Base-by-base conservation (phyloP, 148 eudicot species). In the Tetragonia tetragonoides region DNA sequence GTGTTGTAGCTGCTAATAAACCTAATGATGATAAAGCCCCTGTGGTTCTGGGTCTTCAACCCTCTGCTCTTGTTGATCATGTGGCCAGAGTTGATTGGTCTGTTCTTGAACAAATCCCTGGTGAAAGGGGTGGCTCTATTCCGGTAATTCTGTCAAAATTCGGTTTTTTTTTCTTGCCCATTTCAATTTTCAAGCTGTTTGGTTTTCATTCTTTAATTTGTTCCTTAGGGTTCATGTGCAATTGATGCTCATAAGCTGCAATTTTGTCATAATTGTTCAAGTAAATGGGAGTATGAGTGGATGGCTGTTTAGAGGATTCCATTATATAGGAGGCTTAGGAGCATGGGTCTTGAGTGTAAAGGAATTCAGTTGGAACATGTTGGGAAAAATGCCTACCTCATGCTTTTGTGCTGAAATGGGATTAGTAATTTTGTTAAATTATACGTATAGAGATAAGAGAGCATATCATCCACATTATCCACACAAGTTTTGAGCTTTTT, bases 91-190 rank as follows among this genome's bases (percentile, higher is more conserved):
- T 93, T 75, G 96, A 93, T 88, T 86, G 82, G 81, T 90, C 99
- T 47, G 82, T 93, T 41, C 97, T 95, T 71, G 80, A 88, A 80
- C 86, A 79, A 66, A 77, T 93, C 53, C 86, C 92, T 21, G 99
- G 99, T 37, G 97, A 95, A 80, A 81, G 79, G 16, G 97, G 97
- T 23, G 99, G 99, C 67, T 95, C 99, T 21, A 83, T 92, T 72
- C 98, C 96, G 64, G 97, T 92, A 90, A 14, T 41, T 62, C 24
- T 28, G 20, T 57, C 44, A 6, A 53, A 51, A 1, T 14, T 23
- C 24, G 12, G 16, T 23, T 61, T n/a, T 0, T 39, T 41, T 59
- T 18, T 60, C 37, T 23, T 21, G 24, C 23, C 20, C 7, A 10
- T 7, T 39, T 34, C 46, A 3, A 38, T 12, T 28, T 42, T 44